phyloP scores from a whole-genome alignment of 768 basidiomycete species.

The Mycena olivaceomarginata region DNA sequence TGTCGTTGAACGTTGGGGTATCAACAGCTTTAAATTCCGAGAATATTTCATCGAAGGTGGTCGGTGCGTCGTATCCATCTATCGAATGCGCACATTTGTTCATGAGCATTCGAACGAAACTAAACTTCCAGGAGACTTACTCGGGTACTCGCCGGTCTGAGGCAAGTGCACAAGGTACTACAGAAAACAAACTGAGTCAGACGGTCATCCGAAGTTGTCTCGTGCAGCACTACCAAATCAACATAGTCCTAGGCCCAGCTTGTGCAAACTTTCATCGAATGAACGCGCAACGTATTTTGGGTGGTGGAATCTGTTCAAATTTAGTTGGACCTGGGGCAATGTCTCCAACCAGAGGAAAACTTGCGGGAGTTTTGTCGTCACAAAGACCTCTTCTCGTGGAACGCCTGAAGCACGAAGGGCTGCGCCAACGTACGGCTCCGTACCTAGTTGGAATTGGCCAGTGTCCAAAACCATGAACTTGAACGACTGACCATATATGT shows the following conservation, averaged over 20 bases:
- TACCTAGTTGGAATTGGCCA: conserved; percentile 45
- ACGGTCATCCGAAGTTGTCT: not conserved
- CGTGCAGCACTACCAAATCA: conserved; percentile 55
- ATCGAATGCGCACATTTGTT: not conserved
- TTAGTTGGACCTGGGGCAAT: conserved; percentile 10
- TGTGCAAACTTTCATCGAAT: no score
- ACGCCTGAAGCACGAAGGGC: conserved; percentile 68
- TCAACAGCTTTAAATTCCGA: conserved; percentile 50
- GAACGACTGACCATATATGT: conserved; percentile 50
- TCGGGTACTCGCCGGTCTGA: conserved; percentile 53
- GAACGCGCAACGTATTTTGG: conserved; percentile 34
- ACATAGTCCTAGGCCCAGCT: conserved; percentile 49
- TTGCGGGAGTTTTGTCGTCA: conserved; percentile 70
- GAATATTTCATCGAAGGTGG: conserved; percentile 56
- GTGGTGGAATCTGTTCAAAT: conserved; percentile 58
- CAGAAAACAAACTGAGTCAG: not conserved
- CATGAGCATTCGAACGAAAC: not conserved
- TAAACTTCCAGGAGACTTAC: not conserved
- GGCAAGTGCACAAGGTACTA: conserved; percentile 76
- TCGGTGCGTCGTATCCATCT: conserved; percentile 47
- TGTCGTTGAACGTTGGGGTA: conserved; percentile 60
- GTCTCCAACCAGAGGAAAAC: conserved; percentile 59
- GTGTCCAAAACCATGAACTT: not conserved
- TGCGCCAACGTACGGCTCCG: conserved; percentile 42
- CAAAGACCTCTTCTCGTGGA: conserved; percentile 67